A percentile compares a stretch with the other conserved stretches of the same genome.
phyloP scores from a whole-genome alignment of 805 yeast genomes.

The Vanderwaltozyma yarrowii region DNA sequence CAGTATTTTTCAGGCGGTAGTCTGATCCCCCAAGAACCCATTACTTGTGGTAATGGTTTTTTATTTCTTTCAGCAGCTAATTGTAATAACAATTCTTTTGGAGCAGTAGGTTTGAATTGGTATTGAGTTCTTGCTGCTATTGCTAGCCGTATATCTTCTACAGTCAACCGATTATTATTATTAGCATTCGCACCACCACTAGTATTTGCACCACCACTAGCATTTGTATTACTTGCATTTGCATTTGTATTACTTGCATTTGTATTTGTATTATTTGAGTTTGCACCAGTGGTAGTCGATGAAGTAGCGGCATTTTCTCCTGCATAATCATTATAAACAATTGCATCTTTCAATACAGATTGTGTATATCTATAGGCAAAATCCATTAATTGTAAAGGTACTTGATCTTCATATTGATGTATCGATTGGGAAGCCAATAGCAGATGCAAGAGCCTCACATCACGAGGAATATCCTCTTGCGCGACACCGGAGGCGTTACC shows the following conservation, averaged over 20 bases:
- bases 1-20: conserved; percentile 98
- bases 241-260: neutral
- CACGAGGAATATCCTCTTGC: conserved; percentile 54
- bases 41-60: conserved; percentile 81
- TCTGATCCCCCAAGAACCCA: conserved; percentile 84
- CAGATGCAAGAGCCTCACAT: conserved; percentile 80
- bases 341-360: conserved; percentile 81
- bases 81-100: conserved; percentile 83
- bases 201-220: conserved; percentile 2
- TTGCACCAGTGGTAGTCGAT: conserved; percentile 27
- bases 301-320: conserved; percentile 24
- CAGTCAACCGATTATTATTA: conserved; percentile 53
- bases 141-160: conserved; percentile 87
- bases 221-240: neutral
- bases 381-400: conserved; percentile 92
- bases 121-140: conserved; percentile 91
- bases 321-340: conserved; percentile 78
- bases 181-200: conserved; percentile 7
- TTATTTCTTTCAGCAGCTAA: conserved; percentile 88
- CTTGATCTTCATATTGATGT: conserved; percentile 87
- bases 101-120: conserved; percentile 88
- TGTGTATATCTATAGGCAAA: conserved; percentile 87
- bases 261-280: conserved; percentile 12
- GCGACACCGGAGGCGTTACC: neutral
- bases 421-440: conserved; percentile 91